Base-by-base conservation (phyloP, 257 asterid genomes). In the Primulina tabacum region DNA sequence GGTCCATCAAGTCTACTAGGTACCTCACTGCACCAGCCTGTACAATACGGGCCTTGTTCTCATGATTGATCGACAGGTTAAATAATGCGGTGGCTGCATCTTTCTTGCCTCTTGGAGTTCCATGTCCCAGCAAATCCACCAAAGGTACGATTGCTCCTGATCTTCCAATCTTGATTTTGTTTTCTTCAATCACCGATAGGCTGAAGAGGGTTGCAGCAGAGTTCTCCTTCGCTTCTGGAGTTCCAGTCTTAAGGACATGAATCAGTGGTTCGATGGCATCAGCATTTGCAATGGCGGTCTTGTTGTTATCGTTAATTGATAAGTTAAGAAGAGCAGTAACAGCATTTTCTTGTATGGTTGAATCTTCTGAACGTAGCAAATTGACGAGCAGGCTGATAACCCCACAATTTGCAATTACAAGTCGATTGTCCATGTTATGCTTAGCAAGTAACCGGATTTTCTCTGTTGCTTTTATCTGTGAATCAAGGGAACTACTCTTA, bases 251-350 rank as follows among this genome's bases (percentile, higher is more conserved):
- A 33, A 90, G 92, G 70, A 89, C 96, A 66, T 91, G 81, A 82
- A 91, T 91, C 71, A 91, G 80, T 68, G 96, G 96, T 66, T 83
- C 89, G 32, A 91, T 91, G 24, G 96, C 97, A 14, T 78, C 82
- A 7, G 93, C 90, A 74, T 83, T 86, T 72, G 91, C 97, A 40
- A 91, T 91, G 33, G 92, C 89, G 9, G 82, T 58, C 83, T 87
- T 91, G 87, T 89, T 91, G 73, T 85, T 84, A 59, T 87, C 95
- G 43, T 87, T 84, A 58, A 89, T 87, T 21, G 96, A 90, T 69
- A 90, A 76, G 82, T 90, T 90, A 56, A 90, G 94, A 71, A 90
- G 97, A 71, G 97, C 97, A 53, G 97, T 90, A 33, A 88, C 96
- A 32, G 96, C 88, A 63, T 86, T 79, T 75, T 89, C 96, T 71